A percentile compares a stretch with the other conserved stretches of the same genome.
Conservation (phyloP, 1,284 basidiomycete species). For the Gomphus bonarii region DNA sequence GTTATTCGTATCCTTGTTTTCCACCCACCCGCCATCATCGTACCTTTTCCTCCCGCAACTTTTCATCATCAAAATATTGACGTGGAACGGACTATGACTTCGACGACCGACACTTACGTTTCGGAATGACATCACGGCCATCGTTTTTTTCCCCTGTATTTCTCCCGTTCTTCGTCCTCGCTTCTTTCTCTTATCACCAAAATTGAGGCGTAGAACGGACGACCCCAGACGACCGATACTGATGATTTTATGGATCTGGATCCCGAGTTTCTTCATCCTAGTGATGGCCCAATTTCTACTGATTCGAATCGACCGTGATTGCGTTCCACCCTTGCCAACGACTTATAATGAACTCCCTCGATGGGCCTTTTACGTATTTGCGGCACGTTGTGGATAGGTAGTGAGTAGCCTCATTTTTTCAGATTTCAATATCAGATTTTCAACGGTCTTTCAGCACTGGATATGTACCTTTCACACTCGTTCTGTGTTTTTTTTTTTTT, state of each 20-base stretch:
- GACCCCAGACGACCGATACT: background rate
- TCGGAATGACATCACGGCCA: background rate
- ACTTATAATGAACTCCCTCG: background rate
- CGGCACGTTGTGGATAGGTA: background rate
- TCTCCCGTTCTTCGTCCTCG: background rate
- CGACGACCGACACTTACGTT: background rate
- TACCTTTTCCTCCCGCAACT: background rate
- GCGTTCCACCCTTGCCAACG: background rate
- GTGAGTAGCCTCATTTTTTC: background rate
- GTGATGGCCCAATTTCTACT: background rate
- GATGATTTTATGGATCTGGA: background rate
- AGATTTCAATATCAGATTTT: background rate
- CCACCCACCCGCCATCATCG: background rate
- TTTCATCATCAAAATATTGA: background rate
- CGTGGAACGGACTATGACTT: background rate
- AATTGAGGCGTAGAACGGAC: background rate
- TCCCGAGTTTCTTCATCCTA: background rate
- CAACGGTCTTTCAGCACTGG: background rate
- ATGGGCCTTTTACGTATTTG: background rate
- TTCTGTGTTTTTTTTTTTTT: too few species aligned
- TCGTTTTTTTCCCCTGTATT: background rate
- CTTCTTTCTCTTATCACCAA: background rate
- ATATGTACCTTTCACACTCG: background rate
- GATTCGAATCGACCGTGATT: background rate
- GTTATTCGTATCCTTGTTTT: too few species aligned